Evolutionary conservation across 768 basidiomycete genomes (phyloP).

Genomic region (Leucosporidium scottii): DNA sequence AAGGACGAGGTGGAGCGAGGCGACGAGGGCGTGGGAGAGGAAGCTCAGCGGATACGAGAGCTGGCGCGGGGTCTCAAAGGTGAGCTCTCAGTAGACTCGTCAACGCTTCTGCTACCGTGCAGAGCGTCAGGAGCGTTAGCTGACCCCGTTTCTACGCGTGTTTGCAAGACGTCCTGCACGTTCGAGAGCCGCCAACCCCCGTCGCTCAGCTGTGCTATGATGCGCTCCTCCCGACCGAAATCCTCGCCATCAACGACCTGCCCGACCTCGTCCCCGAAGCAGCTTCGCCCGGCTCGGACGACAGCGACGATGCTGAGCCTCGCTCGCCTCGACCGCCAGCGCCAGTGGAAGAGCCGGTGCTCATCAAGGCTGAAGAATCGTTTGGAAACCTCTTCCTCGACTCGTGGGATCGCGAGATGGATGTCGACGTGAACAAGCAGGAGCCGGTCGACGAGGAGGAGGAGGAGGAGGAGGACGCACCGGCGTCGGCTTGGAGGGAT

Average conservation of each 20-base stretch:
- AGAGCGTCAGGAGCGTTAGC: not conserved
- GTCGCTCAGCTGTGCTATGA: constrained; percentile 14
- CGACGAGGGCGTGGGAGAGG: constrained; percentile 20
- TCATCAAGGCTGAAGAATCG: not conserved
- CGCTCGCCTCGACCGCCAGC: not conserved
- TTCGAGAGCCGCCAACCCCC: not conserved
- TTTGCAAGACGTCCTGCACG: constrained; percentile 10
- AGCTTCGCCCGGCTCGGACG: not conserved
- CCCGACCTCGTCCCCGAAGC: not conserved
- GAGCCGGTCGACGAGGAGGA: not conserved
- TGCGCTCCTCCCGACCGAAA: constrained; percentile 1
- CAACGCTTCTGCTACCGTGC: not conserved
- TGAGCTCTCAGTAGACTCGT: constrained; percentile 2
- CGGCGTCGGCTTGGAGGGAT: constrained; percentile 16
- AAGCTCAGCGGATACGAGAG: constrained; percentile 4
- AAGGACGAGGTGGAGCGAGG: constrained; percentile 3
- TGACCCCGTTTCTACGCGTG: not conserved
- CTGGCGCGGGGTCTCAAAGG: constrained; percentile 20
- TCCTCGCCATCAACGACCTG: constrained; percentile 5
- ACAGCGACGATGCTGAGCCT: constrained; percentile 2
- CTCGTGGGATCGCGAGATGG: not conserved
- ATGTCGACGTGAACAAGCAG: not conserved
- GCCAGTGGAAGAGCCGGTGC: not conserved
- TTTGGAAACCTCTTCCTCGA: not conserved
- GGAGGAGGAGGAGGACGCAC: not conserved